phyloP scores from a whole-genome alignment of 805 yeast genomes.

The Pichia occidentalis region DNA sequence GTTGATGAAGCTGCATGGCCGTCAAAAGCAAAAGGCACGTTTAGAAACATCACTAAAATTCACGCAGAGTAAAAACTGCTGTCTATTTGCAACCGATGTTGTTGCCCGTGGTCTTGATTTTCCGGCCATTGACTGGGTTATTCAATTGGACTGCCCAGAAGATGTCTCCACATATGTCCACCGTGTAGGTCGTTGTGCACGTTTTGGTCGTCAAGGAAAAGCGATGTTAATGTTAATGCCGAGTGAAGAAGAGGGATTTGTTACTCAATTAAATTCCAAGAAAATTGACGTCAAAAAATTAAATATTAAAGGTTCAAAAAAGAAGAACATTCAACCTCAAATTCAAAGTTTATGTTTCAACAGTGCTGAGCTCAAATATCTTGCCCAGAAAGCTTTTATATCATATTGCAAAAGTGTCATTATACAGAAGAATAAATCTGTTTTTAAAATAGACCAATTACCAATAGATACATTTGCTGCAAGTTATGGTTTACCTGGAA shows the following conservation, averaged over 20 bases:
- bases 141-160: slow-evolving; percentile 88
- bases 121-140: slow-evolving; percentile 93
- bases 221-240: slow-evolving; percentile 80
- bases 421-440: slow-evolving; percentile 80
- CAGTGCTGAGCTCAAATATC: slow-evolving; percentile 83
- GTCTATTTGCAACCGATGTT: slow-evolving; percentile 83
- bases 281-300: slow-evolving; percentile 66
- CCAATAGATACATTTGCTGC: slow-evolving; percentile 82
- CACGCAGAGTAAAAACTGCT: slow-evolving; percentile 69
- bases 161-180: slow-evolving; percentile 86
- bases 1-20: slow-evolving; percentile 76
- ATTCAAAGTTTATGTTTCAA: slow-evolving; percentile 86
- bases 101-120: slow-evolving; percentile 91
- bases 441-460: slow-evolving; percentile 68
- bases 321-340: slow-evolving; percentile 71
- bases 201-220: slow-evolving; percentile 80
- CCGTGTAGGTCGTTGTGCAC: slow-evolving; percentile 84
- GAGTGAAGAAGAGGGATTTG: slow-evolving; percentile 71
- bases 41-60: slow-evolving; percentile 76
- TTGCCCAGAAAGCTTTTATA: slow-evolving; percentile 93
- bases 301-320: slow-evolving; percentile 68
- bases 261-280: slow-evolving; percentile 52
- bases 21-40: slow-evolving; percentile 86
- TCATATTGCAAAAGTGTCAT: slow-evolving; percentile 82
- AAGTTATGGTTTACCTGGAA: slow-evolving; percentile 91